Conservation (phyloP, 2,329 filamentous ascomycete genomes). For the Phyllosticta citribraziliensis region DNA sequence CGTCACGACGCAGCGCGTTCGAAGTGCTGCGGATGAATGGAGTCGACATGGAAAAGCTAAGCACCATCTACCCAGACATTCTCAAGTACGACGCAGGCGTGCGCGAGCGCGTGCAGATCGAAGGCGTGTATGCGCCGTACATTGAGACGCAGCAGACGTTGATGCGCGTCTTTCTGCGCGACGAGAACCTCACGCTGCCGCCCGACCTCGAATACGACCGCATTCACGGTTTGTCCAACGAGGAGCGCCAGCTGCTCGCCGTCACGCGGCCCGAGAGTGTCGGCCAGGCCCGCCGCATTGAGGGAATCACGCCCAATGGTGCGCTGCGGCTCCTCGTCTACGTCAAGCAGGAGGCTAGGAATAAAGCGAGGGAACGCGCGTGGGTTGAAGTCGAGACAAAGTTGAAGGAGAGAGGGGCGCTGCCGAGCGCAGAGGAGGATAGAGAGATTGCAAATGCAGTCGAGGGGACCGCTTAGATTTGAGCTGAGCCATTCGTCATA, state of each 20-base stretch:
- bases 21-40: conserved; percentile 66
- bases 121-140: conserved; percentile 81
- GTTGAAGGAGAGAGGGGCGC: neutral
- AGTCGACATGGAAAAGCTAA: conserved; percentile 49
- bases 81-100: conserved; percentile 48
- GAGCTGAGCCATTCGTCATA: neutral
- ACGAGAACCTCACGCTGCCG: conserved; percentile 67
- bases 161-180: conserved; percentile 58
- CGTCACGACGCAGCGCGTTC: conserved; percentile 59
- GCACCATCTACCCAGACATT: conserved; percentile 48
- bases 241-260: conserved; percentile 64
- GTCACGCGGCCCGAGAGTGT: conserved; percentile 70
- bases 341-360: conserved; percentile 40
- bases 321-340: conserved; percentile 49
- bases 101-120: conserved; percentile 62
- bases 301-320: conserved; percentile 55
- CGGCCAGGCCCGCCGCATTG: conserved; percentile 78
- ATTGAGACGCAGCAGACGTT: conserved; percentile 61
- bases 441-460: neutral
- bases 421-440: neutral
- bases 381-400: neutral
- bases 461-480: neutral
- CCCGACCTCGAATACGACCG: conserved; percentile 63
- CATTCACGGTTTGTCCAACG: conserved; percentile 66
- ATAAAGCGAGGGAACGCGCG: conserved; percentile 17